Percentiles rank a stretch among this genome's conserved stretches.
Conservation (phyloP, 371 early-diverging fungal genomes). For the Funneliformis caledonium region DNA sequence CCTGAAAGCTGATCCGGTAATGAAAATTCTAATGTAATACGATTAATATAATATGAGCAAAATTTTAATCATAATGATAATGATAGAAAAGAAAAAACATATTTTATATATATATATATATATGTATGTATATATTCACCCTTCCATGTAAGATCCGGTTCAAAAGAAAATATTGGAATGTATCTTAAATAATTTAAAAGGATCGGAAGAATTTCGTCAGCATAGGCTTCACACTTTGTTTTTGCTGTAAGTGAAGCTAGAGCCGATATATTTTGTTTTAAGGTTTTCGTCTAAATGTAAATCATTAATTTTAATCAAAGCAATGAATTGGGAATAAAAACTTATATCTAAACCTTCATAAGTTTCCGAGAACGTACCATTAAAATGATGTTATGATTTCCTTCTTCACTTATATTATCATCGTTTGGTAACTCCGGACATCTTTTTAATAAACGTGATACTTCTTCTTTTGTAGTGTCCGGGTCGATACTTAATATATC, state of each 20-base stretch:
- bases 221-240: constrained; percentile 47
- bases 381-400: neutral
- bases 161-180: constrained; percentile 48
- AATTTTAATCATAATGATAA: neutral
- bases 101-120: constrained; percentile 35
- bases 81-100: neutral
- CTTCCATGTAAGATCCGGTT: constrained; percentile 42
- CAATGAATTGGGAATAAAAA: neutral
- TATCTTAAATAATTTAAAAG: constrained; percentile 47
- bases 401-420: neutral
- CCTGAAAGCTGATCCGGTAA: constrained; percentile 52
- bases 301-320: neutral
- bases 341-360: neutral
- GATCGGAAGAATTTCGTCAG: constrained; percentile 45
- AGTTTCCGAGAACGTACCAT: neutral
- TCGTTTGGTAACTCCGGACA: constrained; percentile 26
- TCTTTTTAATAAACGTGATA: constrained; percentile 26
- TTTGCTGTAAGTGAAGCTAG: constrained; percentile 50
- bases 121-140: constrained; percentile 45
- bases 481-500: constrained; percentile 30
- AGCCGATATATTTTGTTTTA: constrained; percentile 54
- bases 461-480: constrained; percentile 37
- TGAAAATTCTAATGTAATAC: constrained; percentile 16
- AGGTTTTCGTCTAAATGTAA: constrained; percentile 50
- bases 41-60: neutral